Conservation (phyloP, 106 monocot genomes). For the Allium fistulosum region DNA sequence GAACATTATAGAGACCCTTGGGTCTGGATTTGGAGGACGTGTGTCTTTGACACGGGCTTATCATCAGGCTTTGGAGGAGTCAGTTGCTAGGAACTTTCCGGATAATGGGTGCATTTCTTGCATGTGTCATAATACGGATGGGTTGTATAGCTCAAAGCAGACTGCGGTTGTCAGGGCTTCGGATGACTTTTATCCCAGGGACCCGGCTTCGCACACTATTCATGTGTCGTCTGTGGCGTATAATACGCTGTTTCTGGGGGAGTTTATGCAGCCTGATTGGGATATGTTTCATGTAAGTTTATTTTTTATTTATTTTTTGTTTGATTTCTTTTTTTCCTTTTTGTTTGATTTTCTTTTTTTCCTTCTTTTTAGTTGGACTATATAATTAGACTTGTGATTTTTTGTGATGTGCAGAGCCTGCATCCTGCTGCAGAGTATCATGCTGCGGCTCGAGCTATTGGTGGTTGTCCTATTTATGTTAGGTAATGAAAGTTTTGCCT, state of each 20-base stretch:
- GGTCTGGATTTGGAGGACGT: conserved; percentile 66
- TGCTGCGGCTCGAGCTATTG: conserved; percentile 72
- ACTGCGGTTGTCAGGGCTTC: conserved; percentile 69
- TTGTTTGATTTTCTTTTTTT: neutral
- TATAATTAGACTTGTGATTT: neutral
- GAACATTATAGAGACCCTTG: conserved; percentile 82
- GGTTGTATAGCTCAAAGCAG: conserved; percentile 52
- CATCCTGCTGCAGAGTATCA: conserved; percentile 89
- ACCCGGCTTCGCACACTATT: conserved; percentile 80
- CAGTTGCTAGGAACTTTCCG: conserved; percentile 47
- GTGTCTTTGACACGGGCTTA: conserved; percentile 75
- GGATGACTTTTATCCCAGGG: conserved; percentile 75
- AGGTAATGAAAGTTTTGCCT: conserved; percentile 2
- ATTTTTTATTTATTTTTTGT: too few relatives aligned
- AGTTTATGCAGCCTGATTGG: conserved; percentile 92
- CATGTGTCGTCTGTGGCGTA: conserved; percentile 80
- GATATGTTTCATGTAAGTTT: conserved; percentile 75
- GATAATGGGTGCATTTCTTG: conserved; percentile 83
- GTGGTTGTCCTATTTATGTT: conserved; percentile 65
- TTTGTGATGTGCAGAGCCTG: conserved; percentile 32
- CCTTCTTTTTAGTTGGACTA: neutral
- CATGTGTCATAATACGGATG: conserved; percentile 88
- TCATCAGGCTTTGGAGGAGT: conserved; percentile 52
- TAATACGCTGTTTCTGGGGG: conserved; percentile 72
- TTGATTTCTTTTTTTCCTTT: neutral